Base-by-base conservation (phyloP, 176 grass and related monocot genomes). In the Pontederia paniculata region DNA sequence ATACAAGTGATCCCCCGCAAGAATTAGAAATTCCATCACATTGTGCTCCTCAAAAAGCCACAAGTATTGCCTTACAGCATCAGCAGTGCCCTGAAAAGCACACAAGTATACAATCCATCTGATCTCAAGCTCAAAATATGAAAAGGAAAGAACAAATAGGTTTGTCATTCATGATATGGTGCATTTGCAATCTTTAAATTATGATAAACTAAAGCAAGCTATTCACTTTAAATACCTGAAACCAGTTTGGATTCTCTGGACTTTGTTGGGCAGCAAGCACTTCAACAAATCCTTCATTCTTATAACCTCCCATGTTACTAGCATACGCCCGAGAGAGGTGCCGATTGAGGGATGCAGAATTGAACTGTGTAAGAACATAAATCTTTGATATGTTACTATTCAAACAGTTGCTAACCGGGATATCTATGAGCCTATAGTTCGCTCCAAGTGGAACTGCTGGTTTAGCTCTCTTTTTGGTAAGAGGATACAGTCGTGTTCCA, bases 11-110 rank as follows among this genome's bases (percentile, higher is more conserved):
- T 96, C 90, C 47, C 90, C 90, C 46, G 90, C 90, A n/a, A 96
- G 67, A 71, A 89, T 59, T 31, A 96, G 76, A 17, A 73, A 96
- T 42, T 96, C 90, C 90, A 96, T 89, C 19, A 96, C 66, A 75
- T 96, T 83, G 46, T 96, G 90, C 65, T 96, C 90, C 62, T 96
- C 90, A 41, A 96, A 96, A 42, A 96, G 74, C 85, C 85, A 89
- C 43, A 89, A 48, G 67, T 96, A 89, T 57, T 96, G 85, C 12
- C 85, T 69, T 8, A 96, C 85, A 16, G 90, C 85, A 78, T 89
- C 90, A 57, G 90, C 90, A 50, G 85, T 96, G 25, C 90, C 90
- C 90, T 96, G 76, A 55, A 23, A 71, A n/a, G n/a, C n/a, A 71
- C 25, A 55, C 6, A 55, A 12, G 53, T 12, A 13, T 22, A 14